Percentiles rank a stretch among this genome's conserved stretches.
These are phyloP conservation scores for Penicillium sp. DNA, from an alignment of 2,329 filamentous ascomycete species.

Conservation along the genomic window DNA sequence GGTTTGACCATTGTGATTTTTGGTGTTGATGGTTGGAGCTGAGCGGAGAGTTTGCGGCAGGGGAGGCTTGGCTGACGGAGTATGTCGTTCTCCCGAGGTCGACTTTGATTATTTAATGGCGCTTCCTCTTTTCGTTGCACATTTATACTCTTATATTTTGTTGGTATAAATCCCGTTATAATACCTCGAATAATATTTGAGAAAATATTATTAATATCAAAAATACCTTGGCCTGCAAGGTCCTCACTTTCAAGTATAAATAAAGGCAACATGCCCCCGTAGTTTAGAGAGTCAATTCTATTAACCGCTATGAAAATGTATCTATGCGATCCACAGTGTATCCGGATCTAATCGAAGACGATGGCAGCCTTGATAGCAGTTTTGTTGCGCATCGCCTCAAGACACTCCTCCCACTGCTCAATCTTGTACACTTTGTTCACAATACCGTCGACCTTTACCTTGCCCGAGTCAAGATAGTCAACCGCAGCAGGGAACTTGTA, in stretches of 20 bases:
- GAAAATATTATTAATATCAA: neutral
- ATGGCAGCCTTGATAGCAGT: constrained; percentile 72
- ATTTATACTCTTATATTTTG: neutral
- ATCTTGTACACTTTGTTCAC: constrained; percentile 71
- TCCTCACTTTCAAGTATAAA: constrained; percentile 12
- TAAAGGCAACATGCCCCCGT: neutral
- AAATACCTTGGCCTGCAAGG: constrained; percentile 14
- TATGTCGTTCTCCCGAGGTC: too few species aligned
- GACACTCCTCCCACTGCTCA: constrained; percentile 69
- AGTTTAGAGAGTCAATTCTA: neutral
- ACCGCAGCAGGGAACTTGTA: constrained; percentile 66
- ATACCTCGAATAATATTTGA: neutral
- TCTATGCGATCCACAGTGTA: neutral
- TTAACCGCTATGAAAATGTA: neutral
- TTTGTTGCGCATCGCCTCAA: constrained; percentile 71
- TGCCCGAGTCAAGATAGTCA: constrained; percentile 49
- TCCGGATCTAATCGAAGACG: constrained; percentile 61
- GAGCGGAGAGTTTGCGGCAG: constrained; percentile 4
- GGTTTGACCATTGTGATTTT: constrained; percentile 62
- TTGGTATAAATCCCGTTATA: neutral
- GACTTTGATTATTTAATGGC: neutral
- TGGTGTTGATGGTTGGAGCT: constrained; percentile 3
- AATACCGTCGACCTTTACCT: constrained; percentile 58
- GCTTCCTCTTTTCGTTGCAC: neutral
- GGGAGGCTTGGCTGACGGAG: neutral